A percentile compares a stretch with the other conserved stretches of the same genome.
Evolutionary conservation across 306 rosid genomes (phyloP).

Genomic region (Pyrus pyrifolia): DNA sequence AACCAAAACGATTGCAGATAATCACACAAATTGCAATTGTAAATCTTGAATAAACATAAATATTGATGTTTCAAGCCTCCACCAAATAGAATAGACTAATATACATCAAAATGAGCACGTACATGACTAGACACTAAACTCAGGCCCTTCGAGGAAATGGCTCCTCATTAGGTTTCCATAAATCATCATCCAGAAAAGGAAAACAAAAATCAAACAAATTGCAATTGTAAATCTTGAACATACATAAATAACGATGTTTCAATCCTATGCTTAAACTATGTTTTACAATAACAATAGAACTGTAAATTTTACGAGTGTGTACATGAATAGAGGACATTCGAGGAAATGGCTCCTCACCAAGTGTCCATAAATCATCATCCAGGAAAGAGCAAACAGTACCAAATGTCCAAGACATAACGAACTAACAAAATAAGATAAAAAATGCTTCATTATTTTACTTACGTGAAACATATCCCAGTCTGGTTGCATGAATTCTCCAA

Average conservation of each 20-base stretch:
- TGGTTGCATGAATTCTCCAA: slow-evolving; percentile 96
- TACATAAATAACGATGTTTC: too few relatives aligned
- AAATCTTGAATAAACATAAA: background rate
- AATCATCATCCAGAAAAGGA: background rate
- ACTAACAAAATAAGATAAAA: background rate
- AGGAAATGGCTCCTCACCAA: background rate
- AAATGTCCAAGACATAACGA: background rate
- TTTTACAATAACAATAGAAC: background rate
- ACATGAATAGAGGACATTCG: background rate
- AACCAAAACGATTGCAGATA: background rate
- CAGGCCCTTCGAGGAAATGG: background rate
- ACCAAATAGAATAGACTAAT: background rate
- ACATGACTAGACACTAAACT: background rate
- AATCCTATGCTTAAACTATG: background rate
- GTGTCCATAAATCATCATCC: background rate
- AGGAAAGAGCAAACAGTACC: background rate
- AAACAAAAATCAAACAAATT: background rate
- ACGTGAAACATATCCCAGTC: slow-evolving; percentile 99
- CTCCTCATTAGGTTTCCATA: background rate
- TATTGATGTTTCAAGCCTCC: background rate
- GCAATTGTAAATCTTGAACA: too few relatives aligned
- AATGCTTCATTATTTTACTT: slow-evolving; percentile 21
- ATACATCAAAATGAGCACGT: background rate
- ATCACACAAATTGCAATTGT: background rate
- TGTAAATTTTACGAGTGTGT: background rate